phyloP scores from a whole-genome alignment of 169 alveolate genomes.

The Eimeria brunetti region DNA sequence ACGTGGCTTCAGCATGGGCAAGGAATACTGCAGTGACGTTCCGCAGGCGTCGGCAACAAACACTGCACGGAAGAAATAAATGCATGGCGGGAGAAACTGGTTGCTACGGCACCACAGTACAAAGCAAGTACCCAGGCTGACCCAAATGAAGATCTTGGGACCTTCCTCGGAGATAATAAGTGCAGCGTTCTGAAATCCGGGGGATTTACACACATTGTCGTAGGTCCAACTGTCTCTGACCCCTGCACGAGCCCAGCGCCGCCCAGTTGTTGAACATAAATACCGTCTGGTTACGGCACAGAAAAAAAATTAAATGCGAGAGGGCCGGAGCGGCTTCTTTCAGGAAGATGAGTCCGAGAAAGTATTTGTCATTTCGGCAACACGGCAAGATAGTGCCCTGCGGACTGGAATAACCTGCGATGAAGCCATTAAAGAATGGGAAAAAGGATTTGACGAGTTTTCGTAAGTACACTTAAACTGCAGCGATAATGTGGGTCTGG shows the following conservation, averaged over 20 bases:
- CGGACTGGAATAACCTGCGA: conserved; percentile 11
- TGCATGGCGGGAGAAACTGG: neutral
- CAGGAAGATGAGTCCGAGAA: neutral
- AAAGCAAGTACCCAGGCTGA: neutral
- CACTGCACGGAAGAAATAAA: conserved; percentile 2
- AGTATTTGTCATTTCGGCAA: conserved; percentile 41
- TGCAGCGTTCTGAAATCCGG: neutral
- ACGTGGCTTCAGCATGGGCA: neutral
- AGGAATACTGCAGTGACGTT: neutral
- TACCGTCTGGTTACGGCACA: neutral
- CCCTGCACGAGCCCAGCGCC: too few relatives aligned
- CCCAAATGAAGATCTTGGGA: neutral
- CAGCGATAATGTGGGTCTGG: neutral
- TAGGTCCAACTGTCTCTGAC: neutral
- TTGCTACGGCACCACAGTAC: neutral
- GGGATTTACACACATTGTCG: conserved; percentile 8
- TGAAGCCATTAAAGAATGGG: conserved; percentile 20
- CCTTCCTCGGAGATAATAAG: neutral
- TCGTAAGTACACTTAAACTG: neutral
- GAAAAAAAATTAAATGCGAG: neutral
- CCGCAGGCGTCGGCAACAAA: neutral
- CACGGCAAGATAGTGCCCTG: neutral
- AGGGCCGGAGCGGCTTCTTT: neutral
- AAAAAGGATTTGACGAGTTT: neutral
- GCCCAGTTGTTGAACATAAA: neutral